Percentiles rank a stretch among this genome's conserved stretches.
phyloP scores from a whole-genome alignment of 495 filamentous ascomycete genomes.

The Daldinia concentrica region DNA sequence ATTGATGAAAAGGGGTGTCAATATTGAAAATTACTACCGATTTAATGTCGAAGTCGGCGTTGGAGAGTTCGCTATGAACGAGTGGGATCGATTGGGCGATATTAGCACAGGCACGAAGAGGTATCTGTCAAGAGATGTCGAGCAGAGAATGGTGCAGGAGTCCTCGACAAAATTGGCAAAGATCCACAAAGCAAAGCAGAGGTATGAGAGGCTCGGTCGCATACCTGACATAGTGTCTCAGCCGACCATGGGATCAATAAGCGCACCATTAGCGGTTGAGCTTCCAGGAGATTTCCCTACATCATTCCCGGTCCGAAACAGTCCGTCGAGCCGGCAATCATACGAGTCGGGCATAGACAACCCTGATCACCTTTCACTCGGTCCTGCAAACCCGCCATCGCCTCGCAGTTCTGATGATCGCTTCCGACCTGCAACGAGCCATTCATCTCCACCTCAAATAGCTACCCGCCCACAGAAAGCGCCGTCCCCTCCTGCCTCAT shows the following conservation, averaged over 20 bases:
- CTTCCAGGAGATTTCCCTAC: constrained; percentile 58
- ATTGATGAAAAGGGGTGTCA: constrained; percentile 79
- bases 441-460: constrained; percentile 48
- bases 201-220: constrained; percentile 50
- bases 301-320: constrained; percentile 42
- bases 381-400: constrained; percentile 48
- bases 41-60: constrained; percentile 97
- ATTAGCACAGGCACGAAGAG: constrained; percentile 90
- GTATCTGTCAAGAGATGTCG: constrained; percentile 78
- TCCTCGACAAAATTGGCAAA: constrained; percentile 85
- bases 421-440: constrained; percentile 35
- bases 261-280: constrained; percentile 56
- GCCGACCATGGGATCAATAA: constrained; percentile 47
- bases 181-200: constrained; percentile 72
- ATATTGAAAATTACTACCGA: constrained; percentile 93
- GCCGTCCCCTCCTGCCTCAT: constrained; percentile 46
- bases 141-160: constrained; percentile 76
- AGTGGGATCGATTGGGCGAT: constrained; percentile 91
- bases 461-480: constrained; percentile 46
- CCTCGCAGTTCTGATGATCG: constrained; percentile 57
- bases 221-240: constrained; percentile 47
- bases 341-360: constrained; percentile 59
- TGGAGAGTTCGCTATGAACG: constrained; percentile 98
- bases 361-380: constrained; percentile 52
- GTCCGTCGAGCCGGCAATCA: constrained; percentile 53